phyloP scores from a whole-genome alignment of 148 eudicot genomes.

The Arctostaphylos glauca region DNA sequence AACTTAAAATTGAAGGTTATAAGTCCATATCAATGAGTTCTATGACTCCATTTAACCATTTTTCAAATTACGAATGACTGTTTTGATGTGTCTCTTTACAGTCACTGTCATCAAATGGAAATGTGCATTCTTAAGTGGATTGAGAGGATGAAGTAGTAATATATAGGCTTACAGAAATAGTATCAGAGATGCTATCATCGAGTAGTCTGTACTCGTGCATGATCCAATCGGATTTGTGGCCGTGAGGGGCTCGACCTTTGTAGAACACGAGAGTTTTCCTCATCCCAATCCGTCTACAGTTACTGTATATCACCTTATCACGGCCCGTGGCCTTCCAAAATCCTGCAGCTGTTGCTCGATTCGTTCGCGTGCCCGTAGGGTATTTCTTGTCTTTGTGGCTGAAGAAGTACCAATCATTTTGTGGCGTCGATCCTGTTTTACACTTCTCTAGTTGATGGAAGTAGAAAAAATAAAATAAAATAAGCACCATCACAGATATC shows the following conservation, averaged over 20 bases:
- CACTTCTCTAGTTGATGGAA: slow-evolving; percentile 17
- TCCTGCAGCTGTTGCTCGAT: slow-evolving; percentile 24
- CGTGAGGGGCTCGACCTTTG: slow-evolving; percentile 27
- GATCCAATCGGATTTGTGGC: slow-evolving; percentile 26
- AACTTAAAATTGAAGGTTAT: no score
- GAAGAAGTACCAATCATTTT: slow-evolving; percentile 35
- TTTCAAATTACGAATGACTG: not conserved
- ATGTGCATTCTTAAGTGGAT: no score
- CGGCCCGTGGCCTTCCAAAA: slow-evolving; percentile 30
- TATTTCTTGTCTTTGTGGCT: slow-evolving; percentile 37
- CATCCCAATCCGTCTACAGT: slow-evolving; percentile 19
- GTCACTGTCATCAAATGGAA: not conserved
- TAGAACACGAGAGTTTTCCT: slow-evolving; percentile 29
- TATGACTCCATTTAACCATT: not conserved
- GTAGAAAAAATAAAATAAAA: not conserved
- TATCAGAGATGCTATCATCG: not conserved
- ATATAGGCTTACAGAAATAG: not conserved
- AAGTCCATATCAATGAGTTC: not conserved
- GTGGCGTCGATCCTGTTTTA: slow-evolving; percentile 25
- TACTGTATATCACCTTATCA: slow-evolving; percentile 19
- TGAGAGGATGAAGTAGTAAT: not conserved
- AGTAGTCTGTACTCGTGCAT: slow-evolving; percentile 27
- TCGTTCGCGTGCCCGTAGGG: slow-evolving; percentile 27
- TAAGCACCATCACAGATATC: not conserved
- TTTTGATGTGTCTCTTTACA: not conserved